phyloP scores from a whole-genome alignment of 768 basidiomycete species.

The Boletus subcaerulescens region DNA sequence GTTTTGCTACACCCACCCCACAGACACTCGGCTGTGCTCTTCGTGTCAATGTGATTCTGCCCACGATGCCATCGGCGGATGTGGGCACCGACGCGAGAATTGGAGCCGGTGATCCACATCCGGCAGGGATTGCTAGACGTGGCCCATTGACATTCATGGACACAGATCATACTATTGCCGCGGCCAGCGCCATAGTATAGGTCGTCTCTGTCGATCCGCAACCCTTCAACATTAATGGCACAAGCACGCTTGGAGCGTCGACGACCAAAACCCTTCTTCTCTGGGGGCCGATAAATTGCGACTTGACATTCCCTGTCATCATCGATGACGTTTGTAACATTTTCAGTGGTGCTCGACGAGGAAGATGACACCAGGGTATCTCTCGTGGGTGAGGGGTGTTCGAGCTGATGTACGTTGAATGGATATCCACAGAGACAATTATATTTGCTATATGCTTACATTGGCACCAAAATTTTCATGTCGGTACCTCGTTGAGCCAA shows the following conservation, averaged over 20 bases:
- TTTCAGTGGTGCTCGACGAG: neutral
- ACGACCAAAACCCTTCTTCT: neutral
- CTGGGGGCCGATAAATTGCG: neutral
- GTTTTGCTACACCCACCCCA: neutral
- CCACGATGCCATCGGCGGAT: constrained; percentile 4
- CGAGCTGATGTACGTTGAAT: too few relatives aligned
- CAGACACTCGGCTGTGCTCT: neutral
- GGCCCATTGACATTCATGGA: constrained; percentile 8
- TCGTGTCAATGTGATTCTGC: neutral
- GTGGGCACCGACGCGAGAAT: neutral
- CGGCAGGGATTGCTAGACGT: neutral
- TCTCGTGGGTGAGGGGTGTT: neutral
- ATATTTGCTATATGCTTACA: too few relatives aligned
- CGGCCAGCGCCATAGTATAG: neutral
- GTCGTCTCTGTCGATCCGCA: constrained; percentile 3
- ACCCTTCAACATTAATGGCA: neutral
- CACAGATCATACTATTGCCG: neutral
- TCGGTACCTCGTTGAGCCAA: too few relatives aligned
- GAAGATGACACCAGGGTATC: neutral
- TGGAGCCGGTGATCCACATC: constrained; percentile 7
- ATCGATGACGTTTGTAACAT: too few relatives aligned
- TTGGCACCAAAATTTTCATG: too few relatives aligned
- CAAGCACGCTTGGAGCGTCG: neutral
- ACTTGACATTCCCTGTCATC: neutral
- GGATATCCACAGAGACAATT: too few relatives aligned